Evolutionary conservation across 2,329 filamentous ascomycete species (phyloP), one percentile per base, ranked within the genome.

Genomic region (Aspergillus tubingensis): DNA sequence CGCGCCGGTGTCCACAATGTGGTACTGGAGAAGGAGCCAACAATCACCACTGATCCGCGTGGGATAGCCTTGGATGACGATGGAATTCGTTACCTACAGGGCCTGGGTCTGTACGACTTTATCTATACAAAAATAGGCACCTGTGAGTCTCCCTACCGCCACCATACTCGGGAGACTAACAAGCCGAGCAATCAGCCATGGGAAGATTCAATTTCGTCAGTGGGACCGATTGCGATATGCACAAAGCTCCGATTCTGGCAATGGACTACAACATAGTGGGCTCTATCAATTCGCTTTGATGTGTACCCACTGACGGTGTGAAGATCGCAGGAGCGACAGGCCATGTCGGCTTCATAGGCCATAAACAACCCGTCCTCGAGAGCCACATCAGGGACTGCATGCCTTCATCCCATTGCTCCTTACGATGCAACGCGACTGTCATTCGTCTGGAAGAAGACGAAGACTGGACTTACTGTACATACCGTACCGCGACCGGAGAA

Each of bases 61-160:
- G 74, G 71, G 4, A 74, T 75, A n/a, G 68, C 68, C 7, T 58
- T 75, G 5, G 71, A 75, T 38, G 71, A 75, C 44, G 73, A 75
- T 47, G 72, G 72, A 0, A 73, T 75, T 48, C 66, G 72, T 7
- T 57, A 67, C 10, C 39, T 74, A 1, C 73, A 75, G 49, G 69
- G 67, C 2, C 21, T 72, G 11, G 73, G 72, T 3, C 54, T 74
- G 13, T 74, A 74, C 36, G 58, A 67, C 23, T 54, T 59, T 10
- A 62, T 74, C 1, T 69, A 68, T 54, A 64, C 59, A 1, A 63
- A 74, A 8, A 73, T 75, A 21, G 72, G 72, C 2, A 64, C 65
- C 25, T 67, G 69, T 70, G n/a, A 57, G 65, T 62, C 2, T 6
- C 3, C 4, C 4, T 41, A 39, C 17, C n/a, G 5, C 15, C 13